Conservation (phyloP, 495 filamentous ascomycete species). For the Choiromyces venosus region DNA sequence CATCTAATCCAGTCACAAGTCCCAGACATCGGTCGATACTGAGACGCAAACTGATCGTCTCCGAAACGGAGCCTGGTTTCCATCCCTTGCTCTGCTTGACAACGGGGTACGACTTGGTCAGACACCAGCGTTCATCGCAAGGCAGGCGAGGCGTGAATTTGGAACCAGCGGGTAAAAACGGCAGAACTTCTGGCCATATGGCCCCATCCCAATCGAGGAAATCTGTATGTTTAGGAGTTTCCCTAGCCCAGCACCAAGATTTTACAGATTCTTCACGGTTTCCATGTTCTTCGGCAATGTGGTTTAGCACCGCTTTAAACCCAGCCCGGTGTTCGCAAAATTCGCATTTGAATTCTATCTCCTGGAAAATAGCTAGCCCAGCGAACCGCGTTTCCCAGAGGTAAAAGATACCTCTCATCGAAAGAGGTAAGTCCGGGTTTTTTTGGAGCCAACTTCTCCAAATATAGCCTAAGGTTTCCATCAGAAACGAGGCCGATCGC, state of each 20-base stretch:
- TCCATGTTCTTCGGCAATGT: constrained; percentile 23
- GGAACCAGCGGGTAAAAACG: constrained; percentile 14
- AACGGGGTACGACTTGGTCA: background rate
- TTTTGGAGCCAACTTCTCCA: constrained; percentile 23
- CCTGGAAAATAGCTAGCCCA: constrained; percentile 1
- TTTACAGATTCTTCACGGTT: constrained; percentile 23
- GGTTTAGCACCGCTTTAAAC: constrained; percentile 24
- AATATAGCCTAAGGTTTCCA: constrained; percentile 31
- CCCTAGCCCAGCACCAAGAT: constrained; percentile 5
- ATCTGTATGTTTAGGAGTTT: constrained; percentile 5
- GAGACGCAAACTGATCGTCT: background rate
- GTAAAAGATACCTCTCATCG: constrained; percentile 25
- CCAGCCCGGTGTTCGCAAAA: constrained; percentile 18
- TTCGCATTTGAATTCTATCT: constrained; percentile 22
- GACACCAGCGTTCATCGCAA: background rate
- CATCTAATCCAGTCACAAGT: background rate
- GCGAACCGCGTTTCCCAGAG: constrained; percentile 32
- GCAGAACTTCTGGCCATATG: constrained; percentile 30
- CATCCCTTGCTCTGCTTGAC: background rate
- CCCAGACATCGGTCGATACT: background rate
- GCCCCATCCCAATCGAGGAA: constrained; percentile 26
- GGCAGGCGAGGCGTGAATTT: constrained; percentile 18
- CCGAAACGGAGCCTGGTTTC: background rate
- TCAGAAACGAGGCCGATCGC: constrained; percentile 18
- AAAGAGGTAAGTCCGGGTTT: constrained; percentile 10